A percentile compares a stretch with the other conserved stretches of the same genome.
Evolutionary conservation across 1,284 basidiomycete species (phyloP).

Genomic region (Mycocalia duriaeana): DNA sequence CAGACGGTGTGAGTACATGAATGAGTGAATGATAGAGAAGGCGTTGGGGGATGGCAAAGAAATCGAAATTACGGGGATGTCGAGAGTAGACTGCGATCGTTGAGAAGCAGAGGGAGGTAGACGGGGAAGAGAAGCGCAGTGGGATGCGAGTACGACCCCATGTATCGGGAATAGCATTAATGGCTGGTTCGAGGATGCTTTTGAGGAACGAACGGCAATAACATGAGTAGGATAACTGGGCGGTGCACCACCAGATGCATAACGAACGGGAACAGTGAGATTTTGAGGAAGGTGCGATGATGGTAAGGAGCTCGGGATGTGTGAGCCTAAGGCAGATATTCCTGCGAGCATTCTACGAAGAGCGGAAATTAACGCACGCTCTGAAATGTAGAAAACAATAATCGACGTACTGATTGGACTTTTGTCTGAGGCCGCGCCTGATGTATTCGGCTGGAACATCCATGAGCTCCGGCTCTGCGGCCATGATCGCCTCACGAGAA

Average conservation of each 20-base stretch:
- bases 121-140: conserved; percentile 54
- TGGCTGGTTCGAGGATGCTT: conserved; percentile 33
- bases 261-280: conserved; percentile 40
- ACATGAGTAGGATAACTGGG: conserved; percentile 51
- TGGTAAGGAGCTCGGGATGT: conserved; percentile 43
- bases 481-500: conserved; percentile 43
- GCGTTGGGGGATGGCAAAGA: conserved; percentile 63
- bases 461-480: conserved; percentile 51
- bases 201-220: conserved; percentile 47
- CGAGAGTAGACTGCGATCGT: conserved; percentile 31
- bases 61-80: conserved; percentile 62
- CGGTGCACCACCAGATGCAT: conserved; percentile 22
- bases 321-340: conserved; percentile 41
- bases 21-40: conserved; percentile 58
- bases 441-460: conserved; percentile 59
- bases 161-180: conserved; percentile 50
- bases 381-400: conserved; percentile 7
- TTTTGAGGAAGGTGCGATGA: conserved; percentile 43
- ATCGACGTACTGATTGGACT: conserved; percentile 44
- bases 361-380: conserved; percentile 13
- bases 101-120: conserved; percentile 37
- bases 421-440: conserved; percentile 44
- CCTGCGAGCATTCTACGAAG: conserved; percentile 46
- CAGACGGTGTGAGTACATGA: conserved; percentile 60
- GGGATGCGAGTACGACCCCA: conserved; percentile 50